A percentile compares a stretch with the other conserved stretches of the same genome.
Conservation (phyloP, 164 flowering plant species). For the Aristolochia contorta region DNA sequence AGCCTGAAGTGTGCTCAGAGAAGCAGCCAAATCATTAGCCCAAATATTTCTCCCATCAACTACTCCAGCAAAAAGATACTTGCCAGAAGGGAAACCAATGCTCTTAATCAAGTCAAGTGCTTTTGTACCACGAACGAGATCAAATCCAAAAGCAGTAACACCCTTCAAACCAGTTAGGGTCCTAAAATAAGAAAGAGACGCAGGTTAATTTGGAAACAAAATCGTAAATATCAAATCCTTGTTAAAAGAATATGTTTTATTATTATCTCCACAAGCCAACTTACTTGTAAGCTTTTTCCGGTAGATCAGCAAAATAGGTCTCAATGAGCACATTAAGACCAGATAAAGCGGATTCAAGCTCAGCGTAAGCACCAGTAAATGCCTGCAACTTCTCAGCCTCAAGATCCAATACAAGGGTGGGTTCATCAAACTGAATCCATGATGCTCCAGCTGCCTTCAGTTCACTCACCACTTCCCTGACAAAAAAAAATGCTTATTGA, state of each 20-base stretch:
- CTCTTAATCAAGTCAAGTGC: constrained; percentile 35
- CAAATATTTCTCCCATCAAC: constrained; percentile 9
- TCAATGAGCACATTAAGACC: constrained; percentile 48
- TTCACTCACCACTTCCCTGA: constrained; percentile 56
- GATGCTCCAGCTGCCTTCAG: constrained; percentile 67
- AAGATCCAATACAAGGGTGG: constrained; percentile 43
- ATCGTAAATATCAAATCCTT: not conserved
- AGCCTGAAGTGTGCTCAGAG: constrained; percentile 4
- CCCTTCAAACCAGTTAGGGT: constrained; percentile 49
- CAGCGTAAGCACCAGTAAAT: constrained; percentile 47
- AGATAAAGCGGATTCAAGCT: constrained; percentile 42
- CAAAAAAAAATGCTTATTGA: not conserved
- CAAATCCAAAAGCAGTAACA: constrained; percentile 49
- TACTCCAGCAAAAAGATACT: constrained; percentile 6
- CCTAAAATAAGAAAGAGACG: not conserved
- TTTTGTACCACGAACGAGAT: constrained; percentile 53
- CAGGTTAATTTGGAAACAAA: not conserved
- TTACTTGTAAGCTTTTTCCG: constrained; percentile 38
- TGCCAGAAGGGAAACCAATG: constrained; percentile 5
- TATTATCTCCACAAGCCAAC: not conserved
- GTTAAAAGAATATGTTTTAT: not conserved
- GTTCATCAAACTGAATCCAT: constrained; percentile 74
- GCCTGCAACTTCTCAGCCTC: constrained; percentile 51
- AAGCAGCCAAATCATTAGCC: constrained; percentile 7
- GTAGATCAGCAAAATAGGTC: constrained; percentile 65